Conservation (phyloP, 805 yeast species). For the Yamadazyma scolyti region DNA sequence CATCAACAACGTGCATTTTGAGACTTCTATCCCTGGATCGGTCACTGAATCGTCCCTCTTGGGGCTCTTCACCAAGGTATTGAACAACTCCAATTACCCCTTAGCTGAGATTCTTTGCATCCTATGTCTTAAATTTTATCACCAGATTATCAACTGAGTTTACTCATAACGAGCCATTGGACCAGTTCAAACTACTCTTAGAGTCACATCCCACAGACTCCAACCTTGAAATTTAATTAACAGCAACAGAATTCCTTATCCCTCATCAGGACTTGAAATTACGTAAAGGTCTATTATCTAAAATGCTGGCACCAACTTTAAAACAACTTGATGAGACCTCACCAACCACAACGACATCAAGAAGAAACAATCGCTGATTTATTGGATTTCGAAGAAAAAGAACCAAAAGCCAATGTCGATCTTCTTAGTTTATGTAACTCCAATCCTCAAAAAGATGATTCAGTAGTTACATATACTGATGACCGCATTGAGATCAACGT, state of each 20-base stretch:
- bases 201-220: slow-evolving; percentile 51
- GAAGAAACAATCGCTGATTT: slow-evolving; percentile 29
- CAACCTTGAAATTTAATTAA: slow-evolving; percentile 77
- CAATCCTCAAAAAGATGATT: slow-evolving; percentile 11
- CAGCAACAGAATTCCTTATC: slow-evolving; percentile 76
- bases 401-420: slow-evolving; percentile 21
- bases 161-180: slow-evolving; percentile 44
- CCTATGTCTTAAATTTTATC: slow-evolving; percentile 70
- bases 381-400: slow-evolving; percentile 57
- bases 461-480: slow-evolving; percentile 24
- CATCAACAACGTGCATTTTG: slow-evolving; percentile 48
- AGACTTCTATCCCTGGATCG: slow-evolving; percentile 14
- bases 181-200: slow-evolving; percentile 60
- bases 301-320: slow-evolving; percentile 83
- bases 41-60: slow-evolving; percentile 48
- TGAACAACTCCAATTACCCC: slow-evolving; percentile 36
- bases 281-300: slow-evolving; percentile 70
- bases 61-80: slow-evolving; percentile 47
- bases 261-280: slow-evolving; percentile 57
- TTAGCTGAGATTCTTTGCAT: slow-evolving; percentile 43
- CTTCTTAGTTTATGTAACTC: slow-evolving; percentile 33
- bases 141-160: slow-evolving; percentile 73
- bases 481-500: slow-evolving; percentile 27
- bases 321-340: slow-evolving; percentile 37
- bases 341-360: too few species aligned